Evolutionary conservation across 106 monocot species (phyloP).

Genomic region (Narthecium ossifragum): DNA sequence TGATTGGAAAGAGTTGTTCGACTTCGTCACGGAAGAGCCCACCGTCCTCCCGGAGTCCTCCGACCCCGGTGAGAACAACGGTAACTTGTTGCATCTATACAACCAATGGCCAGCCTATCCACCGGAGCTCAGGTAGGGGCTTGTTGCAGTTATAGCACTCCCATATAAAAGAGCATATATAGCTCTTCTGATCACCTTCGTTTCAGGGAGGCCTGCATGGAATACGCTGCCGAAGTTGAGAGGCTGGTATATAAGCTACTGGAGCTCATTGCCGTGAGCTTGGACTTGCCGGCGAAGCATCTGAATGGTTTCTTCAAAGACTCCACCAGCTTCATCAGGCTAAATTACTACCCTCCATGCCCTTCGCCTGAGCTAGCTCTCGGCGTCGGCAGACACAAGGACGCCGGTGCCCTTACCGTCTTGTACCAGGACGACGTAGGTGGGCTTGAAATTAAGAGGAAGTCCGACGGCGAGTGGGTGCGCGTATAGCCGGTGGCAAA

Average conservation of each 20-base stretch:
- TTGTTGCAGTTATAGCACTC: not conserved
- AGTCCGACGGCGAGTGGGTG: not conserved
- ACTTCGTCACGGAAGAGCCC: not conserved
- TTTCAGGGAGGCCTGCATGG: not conserved
- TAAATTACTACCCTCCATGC: not conserved
- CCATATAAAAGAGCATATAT: not conserved
- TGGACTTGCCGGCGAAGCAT: not conserved
- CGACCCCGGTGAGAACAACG: too few species aligned
- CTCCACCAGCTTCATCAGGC: not conserved
- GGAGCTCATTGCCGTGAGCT: not conserved
- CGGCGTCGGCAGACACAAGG: not conserved
- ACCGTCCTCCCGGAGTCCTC: too few species aligned
- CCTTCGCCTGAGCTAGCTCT: not conserved
- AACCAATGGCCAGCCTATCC: not conserved
- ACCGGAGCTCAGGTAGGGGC: not conserved
- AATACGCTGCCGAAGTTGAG: not conserved
- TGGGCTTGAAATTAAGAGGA: not conserved
- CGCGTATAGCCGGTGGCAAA: not conserved
- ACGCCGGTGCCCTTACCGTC: not conserved
- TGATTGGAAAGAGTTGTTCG: not conserved
- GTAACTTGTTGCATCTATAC: not conserved
- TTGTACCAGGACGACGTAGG: not conserved
- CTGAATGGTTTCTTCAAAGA: not conserved
- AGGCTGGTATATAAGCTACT: not conserved
- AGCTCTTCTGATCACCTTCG: not conserved